Evolutionary conservation across 257 asterid species (phyloP), one percentile per base, ranked within the genome.

Genomic region (Rauvolfia tetraphylla): DNA sequence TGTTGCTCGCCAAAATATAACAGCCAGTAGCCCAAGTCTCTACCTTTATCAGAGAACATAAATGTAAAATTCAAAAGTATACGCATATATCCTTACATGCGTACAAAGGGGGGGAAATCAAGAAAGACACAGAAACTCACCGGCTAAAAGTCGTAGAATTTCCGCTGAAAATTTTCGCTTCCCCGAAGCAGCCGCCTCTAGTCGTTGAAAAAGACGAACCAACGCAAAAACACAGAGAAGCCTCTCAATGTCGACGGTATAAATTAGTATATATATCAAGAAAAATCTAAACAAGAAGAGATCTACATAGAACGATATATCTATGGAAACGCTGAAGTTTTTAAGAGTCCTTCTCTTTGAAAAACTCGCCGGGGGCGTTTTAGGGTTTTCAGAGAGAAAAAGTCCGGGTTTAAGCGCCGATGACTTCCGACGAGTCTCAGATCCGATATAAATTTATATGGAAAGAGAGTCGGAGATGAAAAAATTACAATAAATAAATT

Each of bases 331-430:
- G 63, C 71, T 31, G 59, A 38, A 65, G 74, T 46, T 72, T 46
- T 27, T 10, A 31, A 53, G 34, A 23, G 74, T 51, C 11, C n/a
- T 56, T 65, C 49, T 57, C 15, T 41, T 33, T 7, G 71, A 42
- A 82, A 38, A 71, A 76, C 79, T 79, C 81, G 82, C 81, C 74
- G 79, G 67, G 62, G 54, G 58, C 71, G 80, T 59, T 65, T 62
- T 81, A 86, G 93, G 89, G 90, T 87, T 90, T 88, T 68, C 80
- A 29, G 78, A 69, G 27, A 79, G 75, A 6, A 81, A 76, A 63
- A 74, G 81, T 74, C 74, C 86, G 87, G 92, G 96, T 89, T 87
- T 87, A 81, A 87, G 93, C 88, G 79, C 92, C 90, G 88, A 84
- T 77, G 85, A 54, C 80, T 41, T 86, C 94, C 94, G 91, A 83